These are phyloP conservation scores for Phaeotremella skinneri DNA, from an alignment of 768 basidiomycete species.

Conservation along the genomic window DNA sequence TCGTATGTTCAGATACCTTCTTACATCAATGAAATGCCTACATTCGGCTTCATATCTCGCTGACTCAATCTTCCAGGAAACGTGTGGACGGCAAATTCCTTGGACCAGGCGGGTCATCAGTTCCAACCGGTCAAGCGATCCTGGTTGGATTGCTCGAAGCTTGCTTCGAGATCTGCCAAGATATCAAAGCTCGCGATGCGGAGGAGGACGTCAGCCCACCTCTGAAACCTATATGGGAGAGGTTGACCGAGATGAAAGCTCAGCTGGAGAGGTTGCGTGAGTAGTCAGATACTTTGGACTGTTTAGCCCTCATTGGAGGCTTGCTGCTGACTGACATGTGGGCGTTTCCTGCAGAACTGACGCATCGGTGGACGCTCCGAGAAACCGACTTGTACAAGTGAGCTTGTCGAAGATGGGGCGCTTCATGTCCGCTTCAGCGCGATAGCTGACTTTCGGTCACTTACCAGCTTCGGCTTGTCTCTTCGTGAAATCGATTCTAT, in stretches of 20 bases:
- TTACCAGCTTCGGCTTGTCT: conserved; percentile 78
- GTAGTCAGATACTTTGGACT: conserved; percentile 10
- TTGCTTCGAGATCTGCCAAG: conserved; percentile 91
- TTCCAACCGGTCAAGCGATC: conserved; percentile 86
- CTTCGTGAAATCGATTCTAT: conserved; percentile 95
- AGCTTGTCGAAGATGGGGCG: conserved; percentile 9
- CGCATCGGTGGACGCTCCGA: conserved; percentile 93
- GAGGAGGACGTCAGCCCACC: conserved; percentile 76
- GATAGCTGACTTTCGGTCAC: neutral
- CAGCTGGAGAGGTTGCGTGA: conserved; percentile 76
- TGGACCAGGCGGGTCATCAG: conserved; percentile 74
- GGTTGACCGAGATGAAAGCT: conserved; percentile 75
- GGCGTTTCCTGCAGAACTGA: no score
- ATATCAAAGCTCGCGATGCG: conserved; percentile 83
- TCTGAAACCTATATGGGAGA: conserved; percentile 88
- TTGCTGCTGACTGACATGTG: neutral
- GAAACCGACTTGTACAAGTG: conserved; percentile 61
- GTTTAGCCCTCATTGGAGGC: neutral
- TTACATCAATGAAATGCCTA: neutral
- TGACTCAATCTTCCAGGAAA: conserved; percentile 57
- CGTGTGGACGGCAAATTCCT: conserved; percentile 95
- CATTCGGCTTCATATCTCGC: neutral
- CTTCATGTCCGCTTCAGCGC: neutral
- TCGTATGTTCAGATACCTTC: conserved; percentile 29
- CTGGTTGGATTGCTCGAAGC: conserved; percentile 91